phyloP scores from a whole-genome alignment of 2,329 filamentous ascomycete genomes.

The Cladobotryum protrusum region DNA sequence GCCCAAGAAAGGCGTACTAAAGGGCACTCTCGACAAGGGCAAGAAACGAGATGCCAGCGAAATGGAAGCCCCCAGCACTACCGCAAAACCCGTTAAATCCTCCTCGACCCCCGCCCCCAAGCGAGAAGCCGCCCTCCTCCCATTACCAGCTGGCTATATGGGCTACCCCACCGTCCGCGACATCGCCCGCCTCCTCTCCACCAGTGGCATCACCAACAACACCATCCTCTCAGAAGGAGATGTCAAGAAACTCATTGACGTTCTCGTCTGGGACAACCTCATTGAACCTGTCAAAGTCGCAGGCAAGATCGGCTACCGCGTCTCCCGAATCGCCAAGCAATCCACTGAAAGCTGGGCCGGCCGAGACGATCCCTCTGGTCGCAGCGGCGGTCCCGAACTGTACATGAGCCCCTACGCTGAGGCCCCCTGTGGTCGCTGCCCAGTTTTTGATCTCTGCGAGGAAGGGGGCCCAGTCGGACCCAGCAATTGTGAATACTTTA shows the following conservation, averaged over 20 bases:
- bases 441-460: slow-evolving; percentile 86
- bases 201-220: slow-evolving; percentile 64
- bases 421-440: slow-evolving; percentile 83
- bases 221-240: slow-evolving; percentile 66
- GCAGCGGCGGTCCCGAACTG: slow-evolving; percentile 35
- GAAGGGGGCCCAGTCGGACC: slow-evolving; percentile 88
- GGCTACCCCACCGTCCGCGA: slow-evolving; percentile 75
- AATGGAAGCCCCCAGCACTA: slow-evolving; percentile 18
- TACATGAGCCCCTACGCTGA: slow-evolving; percentile 73
- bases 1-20: slow-evolving; percentile 52
- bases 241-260: slow-evolving; percentile 78
- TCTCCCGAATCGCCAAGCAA: slow-evolving; percentile 43
- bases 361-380: slow-evolving; percentile 30
- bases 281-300: slow-evolving; percentile 59
- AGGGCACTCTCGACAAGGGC: slow-evolving; percentile 39
- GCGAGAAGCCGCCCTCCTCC: slow-evolving; percentile 39
- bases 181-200: slow-evolving; percentile 69
- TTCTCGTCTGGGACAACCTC: slow-evolving; percentile 82
- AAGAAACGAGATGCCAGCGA: slow-evolving; percentile 46
- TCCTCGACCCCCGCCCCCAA: slow-evolving; percentile 16
- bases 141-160: slow-evolving; percentile 60
- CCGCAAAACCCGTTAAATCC: slow-evolving; percentile 18
- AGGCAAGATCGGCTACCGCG: slow-evolving; percentile 47
- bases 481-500: slow-evolving; percentile 85
- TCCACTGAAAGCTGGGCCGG: slow-evolving; percentile 35